Evolutionary conservation across 345 rosid genomes (phyloP), one percentile per base, ranked within the genome.

Genomic region (Citrus hindsii): DNA sequence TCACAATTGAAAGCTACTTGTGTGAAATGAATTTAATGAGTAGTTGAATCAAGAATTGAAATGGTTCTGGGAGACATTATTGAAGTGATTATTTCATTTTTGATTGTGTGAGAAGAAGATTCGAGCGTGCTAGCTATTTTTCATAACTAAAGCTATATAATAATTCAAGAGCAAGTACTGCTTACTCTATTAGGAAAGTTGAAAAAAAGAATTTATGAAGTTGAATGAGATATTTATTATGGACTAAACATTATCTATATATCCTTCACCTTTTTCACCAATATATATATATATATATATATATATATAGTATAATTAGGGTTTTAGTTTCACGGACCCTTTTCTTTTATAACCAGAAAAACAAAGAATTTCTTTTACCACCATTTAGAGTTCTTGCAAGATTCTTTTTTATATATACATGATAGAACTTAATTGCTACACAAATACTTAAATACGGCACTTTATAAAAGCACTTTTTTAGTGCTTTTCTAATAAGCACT

Each of bases 1-100:
- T 37, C 40, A 37, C 40, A 37, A 76, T 37, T 83, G 82, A 81
- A 83, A 83, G 78, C 78, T 77, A 79, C 80, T 79, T 69, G 69
- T 79, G 72, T 55, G 65, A 56, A 24, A 35, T 71, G 74, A 74
- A 71, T 21, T 59, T 8, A 25, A 30, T 70, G 69, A 67, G 64
- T 28, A 7, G 69, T 25, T 38, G 70, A 62, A 72, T 19, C 9
- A 40, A 30, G 14, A 30, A 53, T 2, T 19, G 74, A 30, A 51
- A 51, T 55, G 27, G 75, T 74, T 61, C 0, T 40, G 19, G 33
- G 18, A 61, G 6, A 71, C 58, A 24, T 77, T 66, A 76, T 73
- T 67, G 82, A 78, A 64, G 67, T 74, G 33, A 69, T 79, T 42
- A 56, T 46, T 67, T 61, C 69, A 65, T 30, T 65, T 35, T 33